Evolutionary conservation across 805 yeast genomes (phyloP), one percentile per base, ranked within the genome.

Genomic region (Ascoidea asiatica): DNA sequence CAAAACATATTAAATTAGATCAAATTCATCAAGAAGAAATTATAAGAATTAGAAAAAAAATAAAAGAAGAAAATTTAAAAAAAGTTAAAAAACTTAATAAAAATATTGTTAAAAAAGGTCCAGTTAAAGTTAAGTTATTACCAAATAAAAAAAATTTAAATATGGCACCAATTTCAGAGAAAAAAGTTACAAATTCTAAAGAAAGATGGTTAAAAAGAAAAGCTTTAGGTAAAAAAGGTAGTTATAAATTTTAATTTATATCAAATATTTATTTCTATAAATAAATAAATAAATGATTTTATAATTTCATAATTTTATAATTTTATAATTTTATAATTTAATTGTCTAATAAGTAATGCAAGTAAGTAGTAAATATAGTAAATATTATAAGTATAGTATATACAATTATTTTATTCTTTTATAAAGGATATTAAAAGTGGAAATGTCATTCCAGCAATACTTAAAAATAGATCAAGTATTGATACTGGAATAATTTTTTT

Each of bases 111-210:
- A 57, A 57, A 38, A 64, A 61, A 43, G 75, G 73, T 1, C 69
- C 70, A 1, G 69, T 70, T 21, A 62, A 56, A 38, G 70, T 70
- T 11, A 56, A 57, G 39, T 56, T 68, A 6, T 44, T 68, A 38
- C 40, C 55, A 4, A 36, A 52, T 6, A 38, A 47, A 5, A 29
- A 42, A 18, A 41, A 43, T n/a, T 19, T 43, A 5, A 53, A 47
- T 17, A 44, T 58, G 56, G 60, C 63, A 5, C 63, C 64, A 39
- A 57, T 53, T 42, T 53, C 45, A 42, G 63, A 58, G 41, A 22
- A 44, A 7, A 35, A 48, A 11, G 50, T 59, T 15, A 52, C 53
- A 50, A 51, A 50, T 18, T 48, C 57, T 4, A 60, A 52, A 45
- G 63, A 60, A 37, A 59, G 55, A 48, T 60, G 64, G 64, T 46